These are phyloP conservation scores for Corymbia citriodora DNA, from an alignment of 441 rosid species.

Conservation along the genomic window DNA sequence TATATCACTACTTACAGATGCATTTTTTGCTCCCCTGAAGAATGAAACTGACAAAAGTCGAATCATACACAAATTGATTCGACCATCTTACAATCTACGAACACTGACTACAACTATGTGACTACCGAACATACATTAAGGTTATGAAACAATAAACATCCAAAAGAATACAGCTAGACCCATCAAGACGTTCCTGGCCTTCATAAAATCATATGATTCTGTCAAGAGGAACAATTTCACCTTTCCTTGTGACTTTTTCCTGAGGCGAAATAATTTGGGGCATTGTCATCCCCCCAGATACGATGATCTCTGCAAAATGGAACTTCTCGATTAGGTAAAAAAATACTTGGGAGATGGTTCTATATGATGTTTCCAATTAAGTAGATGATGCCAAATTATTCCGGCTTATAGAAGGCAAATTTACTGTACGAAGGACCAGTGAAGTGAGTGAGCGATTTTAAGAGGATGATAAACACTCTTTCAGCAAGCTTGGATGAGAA, in stretches of 20 bases:
- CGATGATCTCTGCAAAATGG: slow-evolving; percentile 50
- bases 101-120: neutral
- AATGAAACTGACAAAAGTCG: neutral
- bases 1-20: neutral
- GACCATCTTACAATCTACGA: neutral
- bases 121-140: neutral
- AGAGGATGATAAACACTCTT: neutral
- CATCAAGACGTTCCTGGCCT: neutral
- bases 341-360: neutral
- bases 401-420: neutral
- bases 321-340: neutral
- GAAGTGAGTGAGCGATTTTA: neutral
- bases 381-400: neutral
- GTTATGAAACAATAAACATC: neutral
- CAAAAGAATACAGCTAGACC: neutral
- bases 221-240: slow-evolving; percentile 44
- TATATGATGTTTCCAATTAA: neutral
- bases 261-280: slow-evolving; percentile 51
- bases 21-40: neutral
- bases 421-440: neutral
- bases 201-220: slow-evolving; percentile 28
- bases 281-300: slow-evolving; percentile 77
- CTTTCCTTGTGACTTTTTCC: slow-evolving; percentile 30
- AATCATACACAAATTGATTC: neutral
- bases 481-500: neutral